These are phyloP conservation scores for Clavariopsis aquatica DNA, from an alignment of 495 filamentous ascomycete genomes.

Conservation along the genomic window DNA sequence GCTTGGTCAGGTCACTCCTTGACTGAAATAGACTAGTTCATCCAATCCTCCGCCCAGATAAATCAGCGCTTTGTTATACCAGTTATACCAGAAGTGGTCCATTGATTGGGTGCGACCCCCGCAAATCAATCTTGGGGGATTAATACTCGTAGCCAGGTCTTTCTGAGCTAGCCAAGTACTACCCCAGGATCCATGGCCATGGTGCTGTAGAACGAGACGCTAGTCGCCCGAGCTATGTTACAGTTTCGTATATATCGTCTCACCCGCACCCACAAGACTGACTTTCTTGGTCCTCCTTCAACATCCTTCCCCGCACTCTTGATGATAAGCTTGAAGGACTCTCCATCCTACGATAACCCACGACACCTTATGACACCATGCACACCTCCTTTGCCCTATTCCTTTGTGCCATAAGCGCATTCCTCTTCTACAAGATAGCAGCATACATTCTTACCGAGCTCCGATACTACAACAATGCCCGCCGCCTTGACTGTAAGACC, in stretches of 20 bases:
- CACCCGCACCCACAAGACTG: not conserved
- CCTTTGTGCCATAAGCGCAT: slow-evolving; percentile 11
- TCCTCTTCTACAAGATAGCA: slow-evolving; percentile 23
- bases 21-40: too few relatives aligned
- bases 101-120: too few relatives aligned
- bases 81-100: too few relatives aligned
- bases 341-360: too few relatives aligned
- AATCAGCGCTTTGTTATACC: too few relatives aligned
- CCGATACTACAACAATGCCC: slow-evolving; percentile 24
- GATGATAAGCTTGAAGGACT: too few relatives aligned
- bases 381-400: slow-evolving; percentile 16
- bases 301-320: too few relatives aligned
- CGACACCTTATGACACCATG: slow-evolving; percentile 6
- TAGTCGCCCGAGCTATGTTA: not conserved
- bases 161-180: too few relatives aligned
- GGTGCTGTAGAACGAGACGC: not conserved
- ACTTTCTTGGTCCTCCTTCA: not conserved
- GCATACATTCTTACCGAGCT: slow-evolving; percentile 9
- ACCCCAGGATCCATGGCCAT: not conserved
- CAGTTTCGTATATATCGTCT: not conserved
- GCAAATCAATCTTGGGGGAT: too few relatives aligned
- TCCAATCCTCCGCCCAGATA: too few relatives aligned
- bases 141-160: too few relatives aligned
- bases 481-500: slow-evolving; percentile 34
- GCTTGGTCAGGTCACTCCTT: too few relatives aligned